Evolutionary conservation across 768 basidiomycete genomes (phyloP).

Genomic region (Russula griseocarnosa): DNA sequence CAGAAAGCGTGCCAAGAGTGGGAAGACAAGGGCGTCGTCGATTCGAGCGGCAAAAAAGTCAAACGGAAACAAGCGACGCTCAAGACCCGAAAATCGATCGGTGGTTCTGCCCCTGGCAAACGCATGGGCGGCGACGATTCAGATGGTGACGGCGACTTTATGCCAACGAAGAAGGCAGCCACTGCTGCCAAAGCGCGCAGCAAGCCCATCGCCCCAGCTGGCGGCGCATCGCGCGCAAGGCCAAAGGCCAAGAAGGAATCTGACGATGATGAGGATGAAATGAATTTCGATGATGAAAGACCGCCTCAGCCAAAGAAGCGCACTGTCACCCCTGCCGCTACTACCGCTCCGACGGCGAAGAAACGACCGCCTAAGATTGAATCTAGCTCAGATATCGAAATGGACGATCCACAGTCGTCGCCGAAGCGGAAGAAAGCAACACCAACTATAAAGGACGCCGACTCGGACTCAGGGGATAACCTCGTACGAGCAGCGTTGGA

Average conservation of each 20-base stretch:
- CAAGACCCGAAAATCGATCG: constrained; percentile 49
- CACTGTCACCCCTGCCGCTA: constrained; percentile 27
- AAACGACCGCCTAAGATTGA: constrained; percentile 34
- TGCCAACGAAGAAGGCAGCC: constrained; percentile 43
- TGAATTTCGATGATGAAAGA: constrained; percentile 22
- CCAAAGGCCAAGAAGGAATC: constrained; percentile 40
- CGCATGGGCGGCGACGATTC: constrained; percentile 35
- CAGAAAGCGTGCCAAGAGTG: constrained; percentile 44
- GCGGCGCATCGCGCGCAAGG: constrained; percentile 33
- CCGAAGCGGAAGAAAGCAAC: constrained; percentile 14
- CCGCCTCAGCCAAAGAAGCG: constrained; percentile 28
- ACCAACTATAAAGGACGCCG: constrained; percentile 25
- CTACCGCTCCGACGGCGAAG: constrained; percentile 27
- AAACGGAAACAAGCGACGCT: constrained; percentile 56
- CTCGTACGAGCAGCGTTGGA: constrained; percentile 32
- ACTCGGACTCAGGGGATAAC: constrained; percentile 43
- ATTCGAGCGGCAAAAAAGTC: constrained; percentile 49
- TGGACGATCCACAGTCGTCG: constrained; percentile 34
- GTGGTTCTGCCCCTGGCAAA: constrained; percentile 37
- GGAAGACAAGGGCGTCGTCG: constrained; percentile 44
- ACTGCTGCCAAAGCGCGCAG: constrained; percentile 37
- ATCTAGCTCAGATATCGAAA: constrained; percentile 33
- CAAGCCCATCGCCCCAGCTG: constrained; percentile 33
- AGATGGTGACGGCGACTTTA: constrained; percentile 54
- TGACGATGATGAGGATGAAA: constrained; percentile 27